Evolutionary conservation across 768 basidiomycete genomes (phyloP), one percentile per base, ranked within the genome.

Genomic region (Rhodotorula toruloides): DNA sequence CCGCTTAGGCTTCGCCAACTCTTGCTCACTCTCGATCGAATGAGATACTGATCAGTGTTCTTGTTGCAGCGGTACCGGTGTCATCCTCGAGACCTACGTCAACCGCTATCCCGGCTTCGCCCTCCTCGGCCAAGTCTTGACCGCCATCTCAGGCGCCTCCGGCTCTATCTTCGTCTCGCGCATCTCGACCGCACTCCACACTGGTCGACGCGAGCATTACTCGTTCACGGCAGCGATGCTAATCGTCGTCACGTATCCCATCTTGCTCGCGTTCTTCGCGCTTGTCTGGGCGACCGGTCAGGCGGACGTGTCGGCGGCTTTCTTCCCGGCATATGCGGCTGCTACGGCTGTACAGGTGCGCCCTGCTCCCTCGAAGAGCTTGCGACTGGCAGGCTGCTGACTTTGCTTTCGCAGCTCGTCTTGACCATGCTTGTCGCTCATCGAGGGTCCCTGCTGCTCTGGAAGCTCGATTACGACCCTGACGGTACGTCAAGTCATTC

Each of bases 151-250:
- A 0, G 94, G 93, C 17, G 86, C 87, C 47, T 87, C 92, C 6
- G 93, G 93, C 6, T 86, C 90, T 21, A 91, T 98, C 73, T 86
- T 90, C 68, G 86, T 92, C 43, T 96, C 93, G 3, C 84, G 96
- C 13, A 81, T 96, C 9, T 94, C 92, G 2, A 98, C 96, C 0
- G 81, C 87, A 0, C 81, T 97, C 29, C 96, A 99, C 68, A 82
- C 85, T 2, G 44, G 53, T 16, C 34, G 48, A 4, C 8, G 54
- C 40, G 73, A 71, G 54, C 62, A 59, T 29, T 70, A 70, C 54
- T n/a, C 52, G 27, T n/a, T 68, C 56, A 58, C 70, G 29, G 46
- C 74, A 11, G 36, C 73, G 52, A 87, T 88, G 0, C 83, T 99
- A 17, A 81, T 87, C 52, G 67, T 82, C 40, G 83, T 94, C 62